Conservation (phyloP, 352 stramenopile genomes). For the Globisporangium heterothallicum region DNA sequence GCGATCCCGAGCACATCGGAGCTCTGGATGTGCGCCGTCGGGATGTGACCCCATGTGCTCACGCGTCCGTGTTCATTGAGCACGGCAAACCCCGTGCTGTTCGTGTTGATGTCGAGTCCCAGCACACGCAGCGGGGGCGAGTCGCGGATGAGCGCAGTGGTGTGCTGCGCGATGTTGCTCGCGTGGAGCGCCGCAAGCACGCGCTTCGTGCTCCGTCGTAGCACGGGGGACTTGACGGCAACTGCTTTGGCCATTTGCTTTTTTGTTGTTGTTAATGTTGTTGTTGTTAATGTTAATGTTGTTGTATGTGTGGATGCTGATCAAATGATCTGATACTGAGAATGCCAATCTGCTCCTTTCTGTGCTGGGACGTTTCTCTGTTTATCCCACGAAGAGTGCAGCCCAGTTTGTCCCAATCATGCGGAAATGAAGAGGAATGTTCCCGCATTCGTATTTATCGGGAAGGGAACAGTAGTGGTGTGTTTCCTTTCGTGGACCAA, state of each 20-base stretch:
- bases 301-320: no score
- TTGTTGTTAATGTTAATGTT: no score
- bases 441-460: no score
- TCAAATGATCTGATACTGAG: no score
- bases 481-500: background rate
- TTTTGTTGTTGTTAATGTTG: background rate
- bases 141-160: constrained; percentile 21
- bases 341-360: no score
- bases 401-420: no score
- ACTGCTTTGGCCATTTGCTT: constrained; percentile 16
- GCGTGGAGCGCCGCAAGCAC: constrained; percentile 48
- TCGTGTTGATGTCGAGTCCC: constrained; percentile 82
- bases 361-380: no score
- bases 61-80: constrained; percentile 50
- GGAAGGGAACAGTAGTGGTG: no score
- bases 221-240: background rate
- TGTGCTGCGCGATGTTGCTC: constrained; percentile 17
- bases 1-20: constrained; percentile 63
- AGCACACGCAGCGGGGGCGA: constrained; percentile 50
- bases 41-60: constrained; percentile 51
- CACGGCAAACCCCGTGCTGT: constrained; percentile 70
- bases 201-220: constrained; percentile 42
- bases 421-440: no score
- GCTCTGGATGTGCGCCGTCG: constrained; percentile 54
- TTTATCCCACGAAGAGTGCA: no score